Percentiles rank a stretch among this genome's conserved stretches.
phyloP scores from a whole-genome alignment of 768 basidiomycete species.

The Tephrocybe sp. region DNA sequence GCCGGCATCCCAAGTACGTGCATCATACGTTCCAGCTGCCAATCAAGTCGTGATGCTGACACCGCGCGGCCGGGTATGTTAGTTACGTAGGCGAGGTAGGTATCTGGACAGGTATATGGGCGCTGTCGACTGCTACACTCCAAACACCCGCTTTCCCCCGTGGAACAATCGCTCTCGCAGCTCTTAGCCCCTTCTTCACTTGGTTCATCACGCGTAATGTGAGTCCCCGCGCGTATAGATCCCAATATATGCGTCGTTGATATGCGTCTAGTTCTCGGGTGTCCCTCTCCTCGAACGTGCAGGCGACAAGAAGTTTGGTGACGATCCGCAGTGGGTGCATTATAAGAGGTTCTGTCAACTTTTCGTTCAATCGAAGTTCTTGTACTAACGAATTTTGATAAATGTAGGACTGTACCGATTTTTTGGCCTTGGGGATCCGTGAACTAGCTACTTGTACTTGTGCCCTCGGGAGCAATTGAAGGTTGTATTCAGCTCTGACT shows the following conservation, averaged over 20 bases:
- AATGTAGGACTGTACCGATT: conserved; percentile 39
- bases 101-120: conserved; percentile 67
- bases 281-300: conserved; percentile 67
- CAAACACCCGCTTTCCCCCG: conserved; percentile 43
- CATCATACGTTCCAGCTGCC: background rate
- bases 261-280: conserved; percentile 48
- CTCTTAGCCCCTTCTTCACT: conserved; percentile 59
- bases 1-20: conserved; percentile 71
- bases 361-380: background rate
- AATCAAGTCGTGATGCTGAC: background rate
- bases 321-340: conserved; percentile 52
- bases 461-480: too few species aligned
- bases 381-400: background rate
- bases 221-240: conserved; percentile 14
- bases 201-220: conserved; percentile 60
- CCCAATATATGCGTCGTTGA: background rate
- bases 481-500: too few species aligned
- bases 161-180: conserved; percentile 42
- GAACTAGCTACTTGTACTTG: too few species aligned
- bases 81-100: conserved; percentile 75
- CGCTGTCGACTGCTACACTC: conserved; percentile 49
- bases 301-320: conserved; percentile 53
- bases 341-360: conserved; percentile 47
- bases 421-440: conserved; percentile 47
- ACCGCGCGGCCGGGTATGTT: background rate